A percentile compares a stretch with the other conserved stretches of the same genome.
Evolutionary conservation across 139 green algal genomes (phyloP).

Genomic region (Closterium sp.): DNA sequence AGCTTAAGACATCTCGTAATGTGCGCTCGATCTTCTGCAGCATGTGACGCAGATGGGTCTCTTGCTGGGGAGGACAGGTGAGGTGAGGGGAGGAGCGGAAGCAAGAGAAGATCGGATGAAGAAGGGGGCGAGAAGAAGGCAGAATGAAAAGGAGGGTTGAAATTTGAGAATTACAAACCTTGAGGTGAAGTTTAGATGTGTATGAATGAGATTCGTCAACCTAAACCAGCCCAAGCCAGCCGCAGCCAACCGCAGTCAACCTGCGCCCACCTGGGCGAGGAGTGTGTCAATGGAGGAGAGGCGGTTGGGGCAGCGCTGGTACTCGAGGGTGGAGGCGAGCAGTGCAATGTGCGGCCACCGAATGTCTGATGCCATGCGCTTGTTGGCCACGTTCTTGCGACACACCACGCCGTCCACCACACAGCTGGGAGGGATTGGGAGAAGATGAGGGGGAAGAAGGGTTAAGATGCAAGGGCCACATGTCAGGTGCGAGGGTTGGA

Average conservation of each 20-base stretch:
- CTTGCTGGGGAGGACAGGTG: too few species aligned
- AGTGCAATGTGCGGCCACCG: conserved; percentile 45
- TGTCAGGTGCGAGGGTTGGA: not conserved
- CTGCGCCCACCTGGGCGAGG: conserved; percentile 20
- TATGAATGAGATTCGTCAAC: too few species aligned
- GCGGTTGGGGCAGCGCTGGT: conserved; percentile 53
- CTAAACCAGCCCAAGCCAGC: too few species aligned
- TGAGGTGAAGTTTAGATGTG: too few species aligned
- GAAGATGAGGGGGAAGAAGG: not conserved
- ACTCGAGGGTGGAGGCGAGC: conserved; percentile 56
- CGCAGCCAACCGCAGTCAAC: too few species aligned
- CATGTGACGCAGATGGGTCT: too few species aligned
- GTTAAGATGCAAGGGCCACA: not conserved
- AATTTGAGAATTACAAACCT: conserved; percentile 24
- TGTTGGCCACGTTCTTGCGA: conserved; percentile 60
- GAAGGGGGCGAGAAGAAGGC: too few species aligned
- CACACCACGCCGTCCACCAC: conserved; percentile 52
- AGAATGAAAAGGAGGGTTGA: too few species aligned
- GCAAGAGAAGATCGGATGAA: too few species aligned
- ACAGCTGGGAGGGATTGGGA: conserved; percentile 5
- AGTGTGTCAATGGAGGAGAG: conserved; percentile 58
- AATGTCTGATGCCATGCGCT: conserved; percentile 36
- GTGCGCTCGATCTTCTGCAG: too few species aligned
- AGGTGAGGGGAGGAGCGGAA: too few species aligned
- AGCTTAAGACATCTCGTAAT: too few species aligned